phyloP scores from a whole-genome alignment of 306 rosid species.

The Trichosanthes cucumerina region DNA sequence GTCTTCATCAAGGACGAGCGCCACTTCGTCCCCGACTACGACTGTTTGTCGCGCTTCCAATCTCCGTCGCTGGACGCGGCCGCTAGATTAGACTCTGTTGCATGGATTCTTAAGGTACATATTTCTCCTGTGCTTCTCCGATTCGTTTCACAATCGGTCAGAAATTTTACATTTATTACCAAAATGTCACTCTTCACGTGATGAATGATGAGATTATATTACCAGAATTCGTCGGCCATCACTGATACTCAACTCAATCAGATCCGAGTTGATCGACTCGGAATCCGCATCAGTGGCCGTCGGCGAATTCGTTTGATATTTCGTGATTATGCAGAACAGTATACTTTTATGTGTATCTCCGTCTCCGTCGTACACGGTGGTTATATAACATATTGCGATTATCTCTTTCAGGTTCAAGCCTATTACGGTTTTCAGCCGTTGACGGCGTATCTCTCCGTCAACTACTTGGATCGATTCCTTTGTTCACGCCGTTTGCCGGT shows the following conservation, averaged over 20 bases:
- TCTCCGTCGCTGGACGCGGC: constrained; percentile 55
- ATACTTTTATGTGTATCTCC: not conserved
- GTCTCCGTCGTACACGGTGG: constrained; percentile 1
- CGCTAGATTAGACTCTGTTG: constrained; percentile 72
- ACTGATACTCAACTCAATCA: not conserved
- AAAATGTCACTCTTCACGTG: constrained; percentile 18
- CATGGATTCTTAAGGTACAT: constrained; percentile 95
- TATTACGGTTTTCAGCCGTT: constrained; percentile 68
- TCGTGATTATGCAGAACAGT: not conserved
- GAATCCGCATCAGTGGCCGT: not conserved
- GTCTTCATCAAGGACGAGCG: constrained; percentile 71
- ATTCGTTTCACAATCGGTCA: constrained; percentile 1
- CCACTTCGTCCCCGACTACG: constrained; percentile 68
- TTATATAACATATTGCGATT: not conserved
- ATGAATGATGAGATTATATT: not conserved
- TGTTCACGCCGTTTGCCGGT: constrained; percentile 80
- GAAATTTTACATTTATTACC: constrained; percentile 23
- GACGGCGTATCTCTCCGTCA: constrained; percentile 91
- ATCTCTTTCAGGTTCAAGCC: constrained; percentile 54
- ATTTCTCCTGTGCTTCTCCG: not conserved
- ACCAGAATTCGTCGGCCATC: not conserved
- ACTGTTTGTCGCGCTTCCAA: constrained; percentile 48
- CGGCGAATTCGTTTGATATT: not conserved
- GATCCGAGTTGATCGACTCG: constrained; percentile 21
- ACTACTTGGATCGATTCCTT: constrained; percentile 88